Percentiles rank a stretch among this genome's conserved stretches.
Evolutionary conservation across 768 basidiomycete species (phyloP).

Genomic region (Paxillus involutus): DNA sequence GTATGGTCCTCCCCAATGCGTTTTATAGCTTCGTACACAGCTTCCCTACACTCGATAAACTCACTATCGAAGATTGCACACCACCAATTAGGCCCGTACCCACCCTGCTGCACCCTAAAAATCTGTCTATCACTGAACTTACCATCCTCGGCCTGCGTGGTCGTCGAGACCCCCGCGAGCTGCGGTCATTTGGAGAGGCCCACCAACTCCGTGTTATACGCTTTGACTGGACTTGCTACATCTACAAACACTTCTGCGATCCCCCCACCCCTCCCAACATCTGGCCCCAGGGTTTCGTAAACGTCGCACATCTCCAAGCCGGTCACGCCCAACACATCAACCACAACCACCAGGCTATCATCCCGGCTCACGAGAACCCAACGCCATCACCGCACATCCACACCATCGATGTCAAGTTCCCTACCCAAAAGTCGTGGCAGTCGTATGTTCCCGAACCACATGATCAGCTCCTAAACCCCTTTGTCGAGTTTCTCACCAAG

Average conservation of each 20-base stretch:
- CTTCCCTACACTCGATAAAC: constrained; percentile 36
- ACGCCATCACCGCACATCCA: constrained; percentile 25
- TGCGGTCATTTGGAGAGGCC: constrained; percentile 36
- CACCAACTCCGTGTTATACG: constrained; percentile 39
- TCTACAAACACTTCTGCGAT: constrained; percentile 31
- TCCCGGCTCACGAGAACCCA: constrained; percentile 8
- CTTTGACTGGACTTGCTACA: constrained; percentile 43
- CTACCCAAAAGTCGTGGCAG: constrained; percentile 30
- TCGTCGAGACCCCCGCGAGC: constrained; percentile 20
- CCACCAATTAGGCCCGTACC: constrained; percentile 20
- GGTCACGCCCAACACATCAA: constrained; percentile 3
- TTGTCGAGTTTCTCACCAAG: constrained; percentile 21
- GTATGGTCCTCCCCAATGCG: constrained; percentile 36
- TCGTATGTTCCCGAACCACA: constrained; percentile 26
- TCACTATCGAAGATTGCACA: constrained; percentile 43
- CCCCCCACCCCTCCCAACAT: constrained; percentile 5
- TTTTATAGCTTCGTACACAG: constrained; percentile 36
- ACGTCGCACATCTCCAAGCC: neutral
- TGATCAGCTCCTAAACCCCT: constrained; percentile 27
- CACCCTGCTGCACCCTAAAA: constrained; percentile 25
- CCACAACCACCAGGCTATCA: neutral
- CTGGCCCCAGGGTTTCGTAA: constrained; percentile 11
- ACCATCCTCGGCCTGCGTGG: constrained; percentile 38
- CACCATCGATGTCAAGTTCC: constrained; percentile 30
- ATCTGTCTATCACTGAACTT: constrained; percentile 44